These are phyloP conservation scores for Aureobasidium sp. DNA, from an alignment of 2,329 filamentous ascomycete genomes.

Conservation along the genomic window DNA sequence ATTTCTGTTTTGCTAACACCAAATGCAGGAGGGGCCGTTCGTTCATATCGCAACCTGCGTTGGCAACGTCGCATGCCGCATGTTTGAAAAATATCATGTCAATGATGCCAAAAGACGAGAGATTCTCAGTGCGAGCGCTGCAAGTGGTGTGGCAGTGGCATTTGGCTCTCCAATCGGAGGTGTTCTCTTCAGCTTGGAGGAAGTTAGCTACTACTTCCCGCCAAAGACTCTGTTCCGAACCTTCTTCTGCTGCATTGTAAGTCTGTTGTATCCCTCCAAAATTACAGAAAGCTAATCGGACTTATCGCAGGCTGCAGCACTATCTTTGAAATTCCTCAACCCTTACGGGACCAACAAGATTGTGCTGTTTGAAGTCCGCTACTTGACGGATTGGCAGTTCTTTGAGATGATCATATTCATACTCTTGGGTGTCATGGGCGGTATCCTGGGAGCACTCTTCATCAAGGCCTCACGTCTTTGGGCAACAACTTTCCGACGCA, in stretches of 20 bases:
- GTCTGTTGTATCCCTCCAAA: conserved; percentile 19
- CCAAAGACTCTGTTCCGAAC: conserved; percentile 95
- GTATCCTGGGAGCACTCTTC: conserved; percentile 79
- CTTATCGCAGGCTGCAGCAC: conserved; percentile 54
- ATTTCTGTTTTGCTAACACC: too few relatives aligned
- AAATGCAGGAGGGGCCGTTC: conserved; percentile 65
- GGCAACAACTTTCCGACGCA: conserved; percentile 81
- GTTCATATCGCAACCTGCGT: conserved; percentile 97
- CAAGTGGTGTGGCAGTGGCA: conserved; percentile 86
- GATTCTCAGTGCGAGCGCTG: conserved; percentile 85
- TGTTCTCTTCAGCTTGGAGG: conserved; percentile 87
- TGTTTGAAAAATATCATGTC: conserved; percentile 89
- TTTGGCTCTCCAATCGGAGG: conserved; percentile 88
- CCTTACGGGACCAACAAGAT: conserved; percentile 96
- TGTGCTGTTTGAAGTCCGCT: conserved; percentile 91
- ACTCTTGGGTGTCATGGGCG: conserved; percentile 77
- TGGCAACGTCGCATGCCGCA: conserved; percentile 86
- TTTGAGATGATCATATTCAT: conserved; percentile 86
- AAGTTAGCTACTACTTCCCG: conserved; percentile 95
- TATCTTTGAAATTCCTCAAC: conserved; percentile 90
- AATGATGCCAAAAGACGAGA: conserved; percentile 94
- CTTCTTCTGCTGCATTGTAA: conserved; percentile 93
- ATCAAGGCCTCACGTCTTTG: conserved; percentile 91
- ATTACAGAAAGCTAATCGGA: neutral
- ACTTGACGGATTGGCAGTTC: conserved; percentile 83